These are phyloP conservation scores for Phallus indusiatus DNA, from an alignment of 768 basidiomycete species.

Conservation along the genomic window DNA sequence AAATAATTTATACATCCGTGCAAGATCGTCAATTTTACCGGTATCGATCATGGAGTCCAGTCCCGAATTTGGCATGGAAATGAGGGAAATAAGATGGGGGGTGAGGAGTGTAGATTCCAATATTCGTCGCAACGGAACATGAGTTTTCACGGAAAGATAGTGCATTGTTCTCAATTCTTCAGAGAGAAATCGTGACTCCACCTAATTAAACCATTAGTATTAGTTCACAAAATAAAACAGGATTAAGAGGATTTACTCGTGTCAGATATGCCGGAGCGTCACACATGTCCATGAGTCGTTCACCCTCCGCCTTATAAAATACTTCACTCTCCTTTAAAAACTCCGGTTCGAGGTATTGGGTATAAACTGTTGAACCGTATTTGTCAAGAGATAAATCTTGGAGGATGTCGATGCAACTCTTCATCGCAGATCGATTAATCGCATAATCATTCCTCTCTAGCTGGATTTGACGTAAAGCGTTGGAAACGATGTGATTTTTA, in stretches of 20 bases:
- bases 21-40: slow-evolving; percentile 66
- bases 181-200: slow-evolving; percentile 68
- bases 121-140: slow-evolving; percentile 57
- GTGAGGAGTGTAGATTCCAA: slow-evolving; percentile 71
- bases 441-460: slow-evolving; percentile 87
- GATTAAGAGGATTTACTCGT: slow-evolving; percentile 40
- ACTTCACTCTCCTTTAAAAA: slow-evolving; percentile 66
- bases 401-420: slow-evolving; percentile 81
- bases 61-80: slow-evolving; percentile 76
- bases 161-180: slow-evolving; percentile 81
- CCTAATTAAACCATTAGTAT: slow-evolving; percentile 32
- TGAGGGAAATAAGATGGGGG: slow-evolving; percentile 63
- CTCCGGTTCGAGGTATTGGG: slow-evolving; percentile 72
- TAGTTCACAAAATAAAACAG: not conserved
- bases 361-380: slow-evolving; percentile 57
- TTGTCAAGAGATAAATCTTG: slow-evolving; percentile 50
- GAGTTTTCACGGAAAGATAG: slow-evolving; percentile 74
- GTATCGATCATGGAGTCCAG: slow-evolving; percentile 80
- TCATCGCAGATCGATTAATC: slow-evolving; percentile 86
- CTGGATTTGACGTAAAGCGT: slow-evolving; percentile 80
- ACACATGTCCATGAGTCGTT: slow-evolving; percentile 57
- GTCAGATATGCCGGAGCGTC: slow-evolving; percentile 77
- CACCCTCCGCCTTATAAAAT: slow-evolving; percentile 75
- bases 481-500: slow-evolving; percentile 68
- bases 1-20: slow-evolving; percentile 72